Base-by-base conservation (phyloP, 2,329 filamentous ascomycete genomes). In the Peltaster fructicola region DNA sequence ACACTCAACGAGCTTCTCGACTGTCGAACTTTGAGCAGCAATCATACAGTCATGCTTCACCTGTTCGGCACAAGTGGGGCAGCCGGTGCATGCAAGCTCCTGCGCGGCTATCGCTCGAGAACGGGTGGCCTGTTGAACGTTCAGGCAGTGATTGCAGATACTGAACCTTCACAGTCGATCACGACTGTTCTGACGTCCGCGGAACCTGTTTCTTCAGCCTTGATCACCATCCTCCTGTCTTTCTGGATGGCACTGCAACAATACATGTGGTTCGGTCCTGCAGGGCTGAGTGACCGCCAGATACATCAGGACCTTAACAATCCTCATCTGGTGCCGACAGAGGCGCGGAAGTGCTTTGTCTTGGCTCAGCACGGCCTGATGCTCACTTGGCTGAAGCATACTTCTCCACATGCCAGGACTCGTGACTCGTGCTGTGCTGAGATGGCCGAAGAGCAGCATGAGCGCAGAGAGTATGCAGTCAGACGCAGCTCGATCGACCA, bases 301-400 rank as follows among this genome's bases (percentile, higher is more conserved):
- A 23, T 29, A n/a, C 26, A 35, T 17, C 20, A 26, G 14, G 36
- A 41, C 21, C 27, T 44, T 3, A 36, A 39, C 13, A 32, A 40
- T 17, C 30, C 34, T 3, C 17, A 23, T 3, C 11, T 43, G 8
- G 19, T 45, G 4, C 37, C 35, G 2, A 17, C 25, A 3, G 31
- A 35, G 8, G 36, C 32, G 7, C 28, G 32, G 22, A 39, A 39
- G 23, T 38, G 35, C 23, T 44, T 41, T 27, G 33, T 43, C 14
- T 44, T 42, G 16, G 33, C 36, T 0, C 39, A 35, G 14, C 32
- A 32, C 17, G 35, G 40, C 18, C 22, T 45, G 7, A 41, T 45
- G 39, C 44, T 43, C 25, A 34, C 38, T 3, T 43, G 39, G 36
- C n/a, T n/a, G n/a, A n/a, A n/a, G n/a, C n/a, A n/a, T n/a, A n/a